Base-by-base conservation (phyloP, 768 basidiomycete genomes). In the Polyporus arcularius region DNA sequence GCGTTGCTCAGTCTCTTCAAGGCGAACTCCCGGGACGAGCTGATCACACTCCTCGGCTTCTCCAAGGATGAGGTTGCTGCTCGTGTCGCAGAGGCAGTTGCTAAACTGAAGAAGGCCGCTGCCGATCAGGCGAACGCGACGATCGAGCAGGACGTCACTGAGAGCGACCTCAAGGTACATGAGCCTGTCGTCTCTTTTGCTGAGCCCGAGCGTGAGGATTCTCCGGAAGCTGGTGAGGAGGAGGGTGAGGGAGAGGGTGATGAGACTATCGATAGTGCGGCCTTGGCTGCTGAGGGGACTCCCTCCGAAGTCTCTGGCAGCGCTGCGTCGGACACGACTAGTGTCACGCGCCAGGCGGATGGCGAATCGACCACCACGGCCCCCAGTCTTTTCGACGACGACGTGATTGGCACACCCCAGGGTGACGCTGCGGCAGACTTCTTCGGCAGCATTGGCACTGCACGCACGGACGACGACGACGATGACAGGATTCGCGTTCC, bases 1-100 rank as follows among this genome's bases (percentile, higher is more conserved):
- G 93, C 94, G 0, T 73, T 98, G n/a, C 73, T 87, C 52, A 92
- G 89, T 65, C 78, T 98, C 28, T 98, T 97, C 84, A 85, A 86
- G 65, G 88, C 94, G 0, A 85, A 96, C 71, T 94, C 94, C 9
- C 79, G 94, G 55, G 92, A 96, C 30, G 94, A 98, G 74, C 80
- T 98, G 5, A 88, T 98, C 51, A 89, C 88, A 2, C 75, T 98
- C 1, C 82, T 99, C 14, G 96, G 96, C 0, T 98, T 96, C 73
- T 96, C 94, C 3, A 96, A 96, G 74, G 84, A 82, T 10, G 93
- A 96, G 64, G 84, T 97, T 16, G 86, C 85, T 2, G 75, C 79
- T 4, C 88, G 88, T 62, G 92, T 98, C 16, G 85, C 86, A 10
- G 88, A 92, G 63, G 94, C 94, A 11, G 84, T 96, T 47, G 85